Percentiles rank a stretch among this genome's conserved stretches.
Conservation (phyloP, 805 yeast genomes). For the Metschnikowia chrysomelidarum region DNA sequence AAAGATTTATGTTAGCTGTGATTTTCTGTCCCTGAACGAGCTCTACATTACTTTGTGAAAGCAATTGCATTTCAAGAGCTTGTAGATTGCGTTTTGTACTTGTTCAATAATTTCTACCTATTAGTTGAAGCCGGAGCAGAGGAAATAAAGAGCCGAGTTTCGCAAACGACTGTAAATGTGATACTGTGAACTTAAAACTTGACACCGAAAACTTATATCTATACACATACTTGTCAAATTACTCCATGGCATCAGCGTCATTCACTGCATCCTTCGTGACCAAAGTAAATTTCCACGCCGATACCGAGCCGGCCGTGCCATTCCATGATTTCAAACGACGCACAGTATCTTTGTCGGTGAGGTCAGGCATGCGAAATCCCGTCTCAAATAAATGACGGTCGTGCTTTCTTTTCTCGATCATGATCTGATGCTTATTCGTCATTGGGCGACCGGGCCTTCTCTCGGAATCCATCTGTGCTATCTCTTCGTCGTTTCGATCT, state of each 20-base stretch:
- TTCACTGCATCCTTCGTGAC: slow-evolving; percentile 25
- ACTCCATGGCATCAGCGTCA: slow-evolving; percentile 12
- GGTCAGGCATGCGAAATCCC: slow-evolving; percentile 73
- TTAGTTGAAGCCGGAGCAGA: too few relatives aligned
- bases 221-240: too few relatives aligned
- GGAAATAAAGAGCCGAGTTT: too few relatives aligned
- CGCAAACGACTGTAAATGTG: too few relatives aligned
- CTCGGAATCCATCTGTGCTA: slow-evolving; percentile 54
- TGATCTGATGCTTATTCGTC: slow-evolving; percentile 60
- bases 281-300: slow-evolving; percentile 52
- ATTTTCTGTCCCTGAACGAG: too few relatives aligned
- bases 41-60: too few relatives aligned
- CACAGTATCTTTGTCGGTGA: slow-evolving; percentile 60
- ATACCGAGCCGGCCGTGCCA: slow-evolving; percentile 76
- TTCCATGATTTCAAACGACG: slow-evolving; percentile 69
- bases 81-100: too few relatives aligned
- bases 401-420: slow-evolving; percentile 59
- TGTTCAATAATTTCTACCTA: too few relatives aligned
- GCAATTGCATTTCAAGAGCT: too few relatives aligned
- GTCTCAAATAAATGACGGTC: slow-evolving; percentile 63
- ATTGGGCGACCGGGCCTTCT: slow-evolving; percentile 91
- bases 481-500: slow-evolving; percentile 71
- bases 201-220: too few relatives aligned
- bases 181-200: too few relatives aligned
- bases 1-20: too few relatives aligned